Percentiles rank a stretch among this genome's conserved stretches.
Conservation (phyloP, 1,284 basidiomycete genomes). For the Phaffia rhodozyma region DNA sequence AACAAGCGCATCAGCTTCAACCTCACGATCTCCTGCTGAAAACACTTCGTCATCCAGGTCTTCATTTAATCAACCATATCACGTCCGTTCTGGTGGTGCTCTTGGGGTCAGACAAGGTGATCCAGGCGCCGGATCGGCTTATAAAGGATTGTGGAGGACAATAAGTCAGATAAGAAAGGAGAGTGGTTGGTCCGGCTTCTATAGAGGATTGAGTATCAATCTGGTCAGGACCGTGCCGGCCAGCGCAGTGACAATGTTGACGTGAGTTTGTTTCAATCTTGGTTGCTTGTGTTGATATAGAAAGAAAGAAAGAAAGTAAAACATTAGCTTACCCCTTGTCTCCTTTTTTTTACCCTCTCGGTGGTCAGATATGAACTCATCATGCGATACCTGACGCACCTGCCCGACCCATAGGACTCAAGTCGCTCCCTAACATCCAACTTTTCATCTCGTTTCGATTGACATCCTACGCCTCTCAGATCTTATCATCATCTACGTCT, state of each 20-base stretch:
- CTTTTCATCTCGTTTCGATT: too few species aligned
- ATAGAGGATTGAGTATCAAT: slow-evolving; percentile 82
- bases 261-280: slow-evolving; percentile 48
- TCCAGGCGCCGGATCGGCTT: slow-evolving; percentile 17
- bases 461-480: too few species aligned
- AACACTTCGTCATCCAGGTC: neutral
- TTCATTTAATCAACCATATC: neutral
- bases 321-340: neutral
- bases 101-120: slow-evolving; percentile 19
- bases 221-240: slow-evolving; percentile 84
- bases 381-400: slow-evolving; percentile 34
- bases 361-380: slow-evolving; percentile 37
- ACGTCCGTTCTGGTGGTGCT: slow-evolving; percentile 11
- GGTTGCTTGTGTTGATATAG: neutral
- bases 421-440: too few species aligned
- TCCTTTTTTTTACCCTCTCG: neutral
- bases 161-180: slow-evolving; percentile 57
- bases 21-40: slow-evolving; percentile 1
- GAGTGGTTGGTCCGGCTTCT: slow-evolving; percentile 76
- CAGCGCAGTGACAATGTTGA: slow-evolving; percentile 84
- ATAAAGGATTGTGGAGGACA: slow-evolving; percentile 57
- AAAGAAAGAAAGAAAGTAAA: neutral
- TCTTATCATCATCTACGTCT: too few species aligned
- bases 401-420: neutral
- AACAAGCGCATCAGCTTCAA: slow-evolving; percentile 2